phyloP scores from a whole-genome alignment of 176 grass and related monocot species.

The Oryza coarctata region DNA sequence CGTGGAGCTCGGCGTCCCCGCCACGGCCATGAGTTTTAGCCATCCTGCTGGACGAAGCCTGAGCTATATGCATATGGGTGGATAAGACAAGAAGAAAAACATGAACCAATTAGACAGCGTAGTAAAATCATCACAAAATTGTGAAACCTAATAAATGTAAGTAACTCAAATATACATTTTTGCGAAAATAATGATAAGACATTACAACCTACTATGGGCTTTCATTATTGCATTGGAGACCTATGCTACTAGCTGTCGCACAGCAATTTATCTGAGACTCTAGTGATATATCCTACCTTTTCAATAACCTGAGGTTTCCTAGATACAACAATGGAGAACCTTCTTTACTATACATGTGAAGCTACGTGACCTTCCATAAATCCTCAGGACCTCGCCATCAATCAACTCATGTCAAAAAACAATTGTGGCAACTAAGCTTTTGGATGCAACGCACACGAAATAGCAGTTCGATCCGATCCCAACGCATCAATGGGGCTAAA shows the following conservation, averaged over 20 bases:
- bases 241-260: background rate
- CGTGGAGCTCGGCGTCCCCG: constrained; percentile 47
- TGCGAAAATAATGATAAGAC: background rate
- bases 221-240: constrained; percentile 35
- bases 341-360: constrained; percentile 38
- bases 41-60: too few species aligned
- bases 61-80: too few species aligned
- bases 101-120: background rate
- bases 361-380: background rate
- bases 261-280: constrained; percentile 14
- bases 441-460: background rate
- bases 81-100: background rate
- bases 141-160: constrained; percentile 1
- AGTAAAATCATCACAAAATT: constrained; percentile 16
- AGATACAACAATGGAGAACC: constrained; percentile 20
- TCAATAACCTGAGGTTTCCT: constrained; percentile 20
- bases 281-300: constrained; percentile 40
- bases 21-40: too few species aligned
- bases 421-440: constrained; percentile 16
- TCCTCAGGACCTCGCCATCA: background rate
- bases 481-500: background rate
- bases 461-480: background rate
- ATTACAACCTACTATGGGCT: background rate
- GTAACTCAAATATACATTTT: constrained; percentile 16
- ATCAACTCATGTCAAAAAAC: background rate